Percentiles rank a stretch among this genome's conserved stretches.
Conservation (phyloP, 495 filamentous ascomycete species). For the Pyrenopolyporus hunteri region DNA sequence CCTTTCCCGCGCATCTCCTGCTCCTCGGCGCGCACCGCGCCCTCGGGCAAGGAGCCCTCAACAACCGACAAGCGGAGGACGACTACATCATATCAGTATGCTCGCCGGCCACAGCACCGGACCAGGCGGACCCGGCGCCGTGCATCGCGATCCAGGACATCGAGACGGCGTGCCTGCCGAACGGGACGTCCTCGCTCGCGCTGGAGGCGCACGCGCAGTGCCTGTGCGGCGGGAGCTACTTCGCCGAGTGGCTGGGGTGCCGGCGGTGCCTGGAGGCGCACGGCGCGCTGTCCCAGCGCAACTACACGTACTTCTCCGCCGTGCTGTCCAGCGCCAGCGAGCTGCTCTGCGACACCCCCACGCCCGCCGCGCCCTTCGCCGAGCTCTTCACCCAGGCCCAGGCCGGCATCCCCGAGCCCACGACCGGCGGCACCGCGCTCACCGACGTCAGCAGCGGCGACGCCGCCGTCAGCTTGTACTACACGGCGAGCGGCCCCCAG, state of each 20-base stretch:
- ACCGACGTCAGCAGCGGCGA: slow-evolving; percentile 41
- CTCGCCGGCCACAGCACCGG: neutral
- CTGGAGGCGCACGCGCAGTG: slow-evolving; percentile 49
- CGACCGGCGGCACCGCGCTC: slow-evolving; percentile 31
- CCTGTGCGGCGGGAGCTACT: slow-evolving; percentile 50
- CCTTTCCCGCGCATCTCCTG: neutral
- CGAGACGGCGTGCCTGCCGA: slow-evolving; percentile 40
- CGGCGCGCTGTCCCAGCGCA: slow-evolving; percentile 41
- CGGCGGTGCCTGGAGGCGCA: slow-evolving; percentile 46
- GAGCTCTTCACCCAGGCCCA: slow-evolving; percentile 37
- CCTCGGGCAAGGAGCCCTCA: neutral
- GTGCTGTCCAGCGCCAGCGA: slow-evolving; percentile 39
- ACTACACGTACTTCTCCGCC: slow-evolving; percentile 35
- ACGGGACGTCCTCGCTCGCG: slow-evolving; percentile 36
- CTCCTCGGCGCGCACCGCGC: slow-evolving; percentile 1
- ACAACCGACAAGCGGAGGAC: neutral
- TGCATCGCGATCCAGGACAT: slow-evolving; percentile 41
- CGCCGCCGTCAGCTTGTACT: slow-evolving; percentile 47
- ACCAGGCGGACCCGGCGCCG: slow-evolving; percentile 16
- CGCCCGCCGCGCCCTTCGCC: slow-evolving; percentile 40
- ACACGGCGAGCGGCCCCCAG: slow-evolving; percentile 40
- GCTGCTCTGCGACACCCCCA: slow-evolving; percentile 42
- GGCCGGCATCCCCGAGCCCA: slow-evolving; percentile 18
- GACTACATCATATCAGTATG: slow-evolving; percentile 4
- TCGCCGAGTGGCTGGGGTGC: slow-evolving; percentile 48